phyloP scores from a whole-genome alignment of 208 protist species.

The Leishmania tarentolae region DNA sequence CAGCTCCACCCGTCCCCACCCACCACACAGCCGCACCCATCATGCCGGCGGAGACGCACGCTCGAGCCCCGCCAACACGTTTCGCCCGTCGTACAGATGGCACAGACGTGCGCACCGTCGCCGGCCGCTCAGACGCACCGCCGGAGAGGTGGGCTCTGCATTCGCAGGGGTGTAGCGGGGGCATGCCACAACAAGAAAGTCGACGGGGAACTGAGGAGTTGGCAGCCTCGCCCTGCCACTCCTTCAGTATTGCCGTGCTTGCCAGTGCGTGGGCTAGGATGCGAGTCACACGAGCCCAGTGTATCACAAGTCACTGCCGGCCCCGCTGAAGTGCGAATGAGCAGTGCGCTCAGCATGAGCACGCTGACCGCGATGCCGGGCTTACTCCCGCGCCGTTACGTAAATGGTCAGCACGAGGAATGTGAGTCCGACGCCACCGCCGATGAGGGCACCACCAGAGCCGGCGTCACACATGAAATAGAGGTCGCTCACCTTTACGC shows the following conservation, averaged over 20 bases:
- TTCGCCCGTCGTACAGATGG: too few relatives aligned
- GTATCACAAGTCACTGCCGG: not conserved
- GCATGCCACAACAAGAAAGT: not conserved
- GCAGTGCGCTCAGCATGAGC: not conserved
- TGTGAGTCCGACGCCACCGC: constrained; percentile 59
- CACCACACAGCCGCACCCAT: not conserved
- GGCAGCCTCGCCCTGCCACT: not conserved
- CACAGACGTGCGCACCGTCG: too few relatives aligned
- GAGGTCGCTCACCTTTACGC: constrained; percentile 51
- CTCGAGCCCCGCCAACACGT: too few relatives aligned
- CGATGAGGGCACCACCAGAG: constrained; percentile 73
- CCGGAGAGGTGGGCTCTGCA: not conserved
- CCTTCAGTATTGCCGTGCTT: not conserved
- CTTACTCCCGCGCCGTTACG: constrained; percentile 47
- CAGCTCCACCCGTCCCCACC: not conserved
- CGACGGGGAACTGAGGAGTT: not conserved
- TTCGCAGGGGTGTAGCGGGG: not conserved
- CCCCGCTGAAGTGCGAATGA: not conserved
- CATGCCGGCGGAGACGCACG: not conserved
- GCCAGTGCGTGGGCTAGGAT: not conserved
- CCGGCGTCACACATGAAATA: constrained; percentile 70
- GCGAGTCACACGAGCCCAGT: not conserved
- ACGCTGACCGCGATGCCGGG: not conserved
- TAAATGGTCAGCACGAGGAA: constrained; percentile 63
- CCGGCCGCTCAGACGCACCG: not conserved